Percentiles rank a stretch among this genome's conserved stretches.
phyloP scores from a whole-genome alignment of 2,329 filamentous ascomycete species.

The Colletotrichum sp. region DNA sequence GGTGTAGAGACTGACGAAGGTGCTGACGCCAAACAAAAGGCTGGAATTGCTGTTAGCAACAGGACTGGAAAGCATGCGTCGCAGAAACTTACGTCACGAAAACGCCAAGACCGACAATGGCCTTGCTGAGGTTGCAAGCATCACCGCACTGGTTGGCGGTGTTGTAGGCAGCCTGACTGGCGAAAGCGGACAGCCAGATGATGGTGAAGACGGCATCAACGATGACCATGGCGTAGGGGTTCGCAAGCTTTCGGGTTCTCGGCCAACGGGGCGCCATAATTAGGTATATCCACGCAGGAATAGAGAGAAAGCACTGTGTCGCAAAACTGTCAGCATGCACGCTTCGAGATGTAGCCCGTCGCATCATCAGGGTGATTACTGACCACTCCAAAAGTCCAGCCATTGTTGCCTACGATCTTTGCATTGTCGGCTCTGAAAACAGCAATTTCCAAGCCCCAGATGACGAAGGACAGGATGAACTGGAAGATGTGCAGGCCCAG shows the following conservation, averaged over 20 bases:
- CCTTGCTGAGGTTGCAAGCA: conserved; percentile 66
- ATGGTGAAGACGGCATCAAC: conserved; percentile 64
- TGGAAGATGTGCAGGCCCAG: conserved; percentile 62
- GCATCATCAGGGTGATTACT: conserved; percentile 29
- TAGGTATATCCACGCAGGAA: conserved; percentile 70
- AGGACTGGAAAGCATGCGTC: background rate
- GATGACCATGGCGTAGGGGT: conserved; percentile 65
- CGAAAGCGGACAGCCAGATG: conserved; percentile 72
- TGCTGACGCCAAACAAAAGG: conserved; percentile 59
- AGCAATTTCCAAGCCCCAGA: conserved; percentile 65
- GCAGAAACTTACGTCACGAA: conserved; percentile 62
- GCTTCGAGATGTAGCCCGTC: background rate
- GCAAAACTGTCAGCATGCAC: conserved; percentile 3
- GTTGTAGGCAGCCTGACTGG: conserved; percentile 70
- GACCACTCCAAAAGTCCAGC: conserved; percentile 70
- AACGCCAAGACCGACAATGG: conserved; percentile 66
- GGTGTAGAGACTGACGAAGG: conserved; percentile 64
- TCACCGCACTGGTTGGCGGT: conserved; percentile 57
- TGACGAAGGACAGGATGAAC: conserved; percentile 57
- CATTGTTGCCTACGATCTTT: conserved; percentile 61
- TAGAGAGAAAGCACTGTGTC: conserved; percentile 67
- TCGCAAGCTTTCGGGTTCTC: conserved; percentile 64
- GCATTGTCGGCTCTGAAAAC: conserved; percentile 58
- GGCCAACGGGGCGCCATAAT: conserved; percentile 69
- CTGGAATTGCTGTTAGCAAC: conserved; percentile 39